Conservation (phyloP, 768 basidiomycete genomes). For the Chiua virens region DNA sequence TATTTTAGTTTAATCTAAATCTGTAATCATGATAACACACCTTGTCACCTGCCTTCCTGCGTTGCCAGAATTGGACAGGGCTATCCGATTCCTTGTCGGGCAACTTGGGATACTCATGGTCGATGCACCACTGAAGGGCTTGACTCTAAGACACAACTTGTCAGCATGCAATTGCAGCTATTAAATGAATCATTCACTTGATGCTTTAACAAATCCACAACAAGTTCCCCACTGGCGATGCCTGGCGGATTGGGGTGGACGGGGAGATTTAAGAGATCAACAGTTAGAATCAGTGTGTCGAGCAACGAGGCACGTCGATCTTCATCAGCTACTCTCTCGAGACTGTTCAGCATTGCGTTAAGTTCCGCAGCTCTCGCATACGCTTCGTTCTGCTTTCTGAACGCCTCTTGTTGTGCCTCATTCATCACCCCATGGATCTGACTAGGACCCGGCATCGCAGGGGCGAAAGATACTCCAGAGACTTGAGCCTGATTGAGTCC, state of each 20-base stretch:
- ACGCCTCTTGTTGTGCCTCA: conserved; percentile 36
- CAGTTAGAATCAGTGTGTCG: conserved; percentile 63
- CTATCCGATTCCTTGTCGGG: conserved; percentile 66
- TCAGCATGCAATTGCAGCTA: background rate
- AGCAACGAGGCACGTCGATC: conserved; percentile 67
- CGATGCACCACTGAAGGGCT: conserved; percentile 84
- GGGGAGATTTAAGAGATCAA: conserved; percentile 74
- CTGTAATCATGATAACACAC: conserved; percentile 34
- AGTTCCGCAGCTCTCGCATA: conserved; percentile 66
- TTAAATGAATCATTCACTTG: conserved; percentile 48
- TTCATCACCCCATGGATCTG: conserved; percentile 18
- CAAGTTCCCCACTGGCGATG: conserved; percentile 59
- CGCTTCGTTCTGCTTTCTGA: conserved; percentile 40
- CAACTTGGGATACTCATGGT: conserved; percentile 73
- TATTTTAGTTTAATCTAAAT: background rate
- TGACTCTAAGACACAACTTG: conserved; percentile 52
- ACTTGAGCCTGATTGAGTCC: conserved; percentile 9
- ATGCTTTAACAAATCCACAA: conserved; percentile 76
- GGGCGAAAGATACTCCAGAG: conserved; percentile 22
- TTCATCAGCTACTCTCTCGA: conserved; percentile 81
- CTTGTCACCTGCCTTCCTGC: conserved; percentile 54
- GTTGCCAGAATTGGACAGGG: conserved; percentile 90
- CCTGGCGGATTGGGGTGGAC: conserved; percentile 73
- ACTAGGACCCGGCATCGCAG: conserved; percentile 20
- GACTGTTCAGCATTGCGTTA: conserved; percentile 54